Percentiles rank a stretch among this genome's conserved stretches.
Evolutionary conservation across 306 rosid species (phyloP).

Genomic region (Sicyos edulis): DNA sequence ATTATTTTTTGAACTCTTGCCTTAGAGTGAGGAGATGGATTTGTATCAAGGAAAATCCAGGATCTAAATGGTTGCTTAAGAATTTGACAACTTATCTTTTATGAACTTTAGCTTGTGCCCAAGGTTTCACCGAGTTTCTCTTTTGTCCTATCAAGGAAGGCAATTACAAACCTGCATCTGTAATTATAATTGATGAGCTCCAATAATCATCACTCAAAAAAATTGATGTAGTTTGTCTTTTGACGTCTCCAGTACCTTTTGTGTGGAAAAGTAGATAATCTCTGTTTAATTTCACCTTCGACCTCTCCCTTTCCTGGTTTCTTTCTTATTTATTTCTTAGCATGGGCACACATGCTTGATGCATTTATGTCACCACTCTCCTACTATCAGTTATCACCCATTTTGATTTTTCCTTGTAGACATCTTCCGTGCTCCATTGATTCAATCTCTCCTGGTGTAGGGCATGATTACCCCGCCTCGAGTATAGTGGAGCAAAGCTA

Average conservation of each 20-base stretch:
- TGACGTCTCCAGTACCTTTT: background rate
- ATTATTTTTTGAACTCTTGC: background rate
- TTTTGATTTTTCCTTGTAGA: background rate
- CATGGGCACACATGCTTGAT: background rate
- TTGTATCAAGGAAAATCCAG: background rate
- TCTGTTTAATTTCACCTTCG: background rate
- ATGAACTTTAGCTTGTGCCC: background rate
- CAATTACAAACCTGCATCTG: background rate
- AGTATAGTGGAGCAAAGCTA: too few relatives aligned
- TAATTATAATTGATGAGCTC: background rate
- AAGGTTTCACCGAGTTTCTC: background rate
- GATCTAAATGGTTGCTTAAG: background rate
- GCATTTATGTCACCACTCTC: background rate
- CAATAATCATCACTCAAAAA: background rate
- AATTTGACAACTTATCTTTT: background rate
- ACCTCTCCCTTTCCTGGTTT: background rate
- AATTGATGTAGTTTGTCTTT: background rate
- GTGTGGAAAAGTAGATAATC: background rate
- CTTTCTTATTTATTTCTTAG: background rate
- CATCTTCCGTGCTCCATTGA: too few relatives aligned
- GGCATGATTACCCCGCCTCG: too few relatives aligned
- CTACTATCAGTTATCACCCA: too few relatives aligned
- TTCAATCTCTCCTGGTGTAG: too few relatives aligned
- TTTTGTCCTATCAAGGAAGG: conserved; percentile 1
- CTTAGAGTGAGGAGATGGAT: background rate